A percentile compares a stretch with the other conserved stretches of the same genome.
These are phyloP conservation scores for Tetracladium marchalianum DNA, from an alignment of 495 filamentous ascomycete species.

Conservation along the genomic window DNA sequence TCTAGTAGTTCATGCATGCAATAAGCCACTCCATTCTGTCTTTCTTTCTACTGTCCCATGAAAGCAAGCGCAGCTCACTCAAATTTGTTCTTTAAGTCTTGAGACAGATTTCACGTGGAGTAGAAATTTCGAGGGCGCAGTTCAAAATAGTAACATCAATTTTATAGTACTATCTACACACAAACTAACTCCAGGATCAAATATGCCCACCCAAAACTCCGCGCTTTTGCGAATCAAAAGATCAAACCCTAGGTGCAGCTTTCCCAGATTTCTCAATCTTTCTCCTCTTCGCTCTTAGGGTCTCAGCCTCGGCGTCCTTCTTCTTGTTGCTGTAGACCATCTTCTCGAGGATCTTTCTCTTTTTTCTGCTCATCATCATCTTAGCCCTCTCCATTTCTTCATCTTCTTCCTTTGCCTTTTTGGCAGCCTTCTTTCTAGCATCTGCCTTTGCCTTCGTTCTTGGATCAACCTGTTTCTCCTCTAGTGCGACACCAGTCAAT, in stretches of 20 bases:
- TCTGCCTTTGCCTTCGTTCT: constrained; percentile 52
- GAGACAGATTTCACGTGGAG: no score
- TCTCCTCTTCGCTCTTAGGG: constrained; percentile 75
- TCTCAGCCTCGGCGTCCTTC: constrained; percentile 64
- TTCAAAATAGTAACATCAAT: no score
- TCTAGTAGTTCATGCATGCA: no score
- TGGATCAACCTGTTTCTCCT: constrained; percentile 31
- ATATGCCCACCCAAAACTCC: constrained; percentile 1
- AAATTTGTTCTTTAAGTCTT: no score
- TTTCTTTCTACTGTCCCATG: no score
- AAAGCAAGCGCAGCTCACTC: no score
- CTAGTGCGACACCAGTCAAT: constrained; percentile 43
- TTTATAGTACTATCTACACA: no score
- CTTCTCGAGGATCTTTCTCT: constrained; percentile 82
- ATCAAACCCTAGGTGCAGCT: constrained; percentile 9
- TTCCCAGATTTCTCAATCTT: constrained; percentile 61
- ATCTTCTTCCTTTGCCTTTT: constrained; percentile 62
- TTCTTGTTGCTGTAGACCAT: constrained; percentile 85
- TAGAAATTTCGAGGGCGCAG: no score
- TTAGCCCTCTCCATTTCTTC: constrained; percentile 79
- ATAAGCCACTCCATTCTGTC: no score
- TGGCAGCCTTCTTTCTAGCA: constrained; percentile 56
- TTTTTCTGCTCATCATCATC: constrained; percentile 89
- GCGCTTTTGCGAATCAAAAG: constrained; percentile 1
- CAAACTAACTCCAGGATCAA: no score